Evolutionary conservation across 1,139 yeast genomes (phyloP).

Genomic region (Candida pseudocylindracea): DNA sequence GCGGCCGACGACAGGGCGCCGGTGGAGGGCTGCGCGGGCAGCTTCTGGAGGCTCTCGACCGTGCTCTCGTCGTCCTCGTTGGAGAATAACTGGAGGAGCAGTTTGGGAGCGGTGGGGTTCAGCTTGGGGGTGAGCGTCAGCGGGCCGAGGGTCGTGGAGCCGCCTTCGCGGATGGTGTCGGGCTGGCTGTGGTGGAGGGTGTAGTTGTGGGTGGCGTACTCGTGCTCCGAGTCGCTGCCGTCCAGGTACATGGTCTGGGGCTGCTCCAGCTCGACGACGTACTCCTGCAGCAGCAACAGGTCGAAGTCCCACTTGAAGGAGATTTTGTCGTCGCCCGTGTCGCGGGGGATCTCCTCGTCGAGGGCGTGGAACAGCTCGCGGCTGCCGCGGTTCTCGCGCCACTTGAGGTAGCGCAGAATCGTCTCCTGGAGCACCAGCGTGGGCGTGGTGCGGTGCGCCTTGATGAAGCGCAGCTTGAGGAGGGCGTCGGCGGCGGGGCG

Average conservation of each 20-base stretch:
- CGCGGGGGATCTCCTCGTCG: conserved; percentile 12
- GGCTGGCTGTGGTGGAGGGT: too few relatives aligned
- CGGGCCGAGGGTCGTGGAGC: conserved; percentile 2
- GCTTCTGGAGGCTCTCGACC: neutral
- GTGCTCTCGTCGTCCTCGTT: conserved; percentile 8
- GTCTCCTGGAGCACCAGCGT: conserved; percentile 48
- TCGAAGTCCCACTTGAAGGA: conserved; percentile 83
- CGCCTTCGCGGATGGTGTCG: neutral
- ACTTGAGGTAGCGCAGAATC: conserved; percentile 54
- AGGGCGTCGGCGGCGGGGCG: conserved; percentile 78
- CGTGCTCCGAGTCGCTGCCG: conserved; percentile 3
- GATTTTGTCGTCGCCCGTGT: conserved; percentile 12
- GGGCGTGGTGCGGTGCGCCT: conserved; percentile 33
- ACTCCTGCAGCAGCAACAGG: conserved; percentile 49
- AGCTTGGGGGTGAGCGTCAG: conserved; percentile 2
- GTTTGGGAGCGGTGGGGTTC: conserved; percentile 1
- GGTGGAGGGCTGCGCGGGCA: too few relatives aligned
- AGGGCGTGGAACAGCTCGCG: conserved; percentile 21
- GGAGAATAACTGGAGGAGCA: conserved; percentile 1
- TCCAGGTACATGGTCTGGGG: conserved; percentile 20
- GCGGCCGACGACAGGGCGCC: too few relatives aligned
- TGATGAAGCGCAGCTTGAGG: conserved; percentile 49
- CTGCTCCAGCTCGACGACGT: conserved; percentile 44
- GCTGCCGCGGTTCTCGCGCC: conserved; percentile 43
- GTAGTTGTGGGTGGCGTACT: too few relatives aligned